Percentiles rank a stretch among this genome's conserved stretches.
phyloP scores from a whole-genome alignment of 2,329 filamentous ascomycete species.

The Aspergillus ochraceoroseus region DNA sequence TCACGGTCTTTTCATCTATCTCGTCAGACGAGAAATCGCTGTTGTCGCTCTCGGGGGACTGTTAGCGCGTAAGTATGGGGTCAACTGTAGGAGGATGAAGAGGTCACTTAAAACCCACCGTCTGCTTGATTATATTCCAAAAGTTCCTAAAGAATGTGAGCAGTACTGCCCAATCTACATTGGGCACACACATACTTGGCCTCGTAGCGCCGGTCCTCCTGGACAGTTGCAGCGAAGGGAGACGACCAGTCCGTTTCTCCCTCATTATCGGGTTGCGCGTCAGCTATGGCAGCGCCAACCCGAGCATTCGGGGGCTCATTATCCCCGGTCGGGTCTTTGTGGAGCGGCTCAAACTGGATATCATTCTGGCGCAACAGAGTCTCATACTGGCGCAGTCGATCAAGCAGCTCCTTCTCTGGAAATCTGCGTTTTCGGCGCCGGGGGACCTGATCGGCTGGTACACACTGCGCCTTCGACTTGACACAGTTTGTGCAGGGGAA shows the following conservation, averaged over 20 bases:
- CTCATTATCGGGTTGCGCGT: no score
- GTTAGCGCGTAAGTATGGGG: constrained; percentile 18
- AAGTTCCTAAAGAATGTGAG: constrained; percentile 38
- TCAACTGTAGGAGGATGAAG: not conserved
- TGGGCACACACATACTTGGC: constrained; percentile 14
- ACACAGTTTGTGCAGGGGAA: constrained; percentile 67
- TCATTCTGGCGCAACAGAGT: constrained; percentile 59
- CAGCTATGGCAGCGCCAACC: no score
- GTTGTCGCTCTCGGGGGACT: constrained; percentile 16
- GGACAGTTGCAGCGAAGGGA: not conserved
- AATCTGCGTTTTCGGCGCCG: constrained; percentile 57
- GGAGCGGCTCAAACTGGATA: constrained; percentile 64
- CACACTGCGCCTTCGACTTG: constrained; percentile 56
- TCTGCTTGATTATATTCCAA: constrained; percentile 46
- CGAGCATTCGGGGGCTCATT: no score
- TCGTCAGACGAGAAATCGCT: constrained; percentile 29
- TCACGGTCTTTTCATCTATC: constrained; percentile 38
- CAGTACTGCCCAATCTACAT: no score
- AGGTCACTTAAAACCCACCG: constrained; percentile 32
- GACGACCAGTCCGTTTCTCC: not conserved
- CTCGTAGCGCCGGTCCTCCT: constrained; percentile 7
- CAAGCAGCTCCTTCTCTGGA: constrained; percentile 64
- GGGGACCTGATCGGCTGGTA: constrained; percentile 45
- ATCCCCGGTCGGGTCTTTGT: not conserved
- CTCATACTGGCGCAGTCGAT: constrained; percentile 66